Percentiles rank a stretch among this genome's conserved stretches.
phyloP scores from a whole-genome alignment of 352 stramenopile genomes.

The Lagenidium sp. region DNA sequence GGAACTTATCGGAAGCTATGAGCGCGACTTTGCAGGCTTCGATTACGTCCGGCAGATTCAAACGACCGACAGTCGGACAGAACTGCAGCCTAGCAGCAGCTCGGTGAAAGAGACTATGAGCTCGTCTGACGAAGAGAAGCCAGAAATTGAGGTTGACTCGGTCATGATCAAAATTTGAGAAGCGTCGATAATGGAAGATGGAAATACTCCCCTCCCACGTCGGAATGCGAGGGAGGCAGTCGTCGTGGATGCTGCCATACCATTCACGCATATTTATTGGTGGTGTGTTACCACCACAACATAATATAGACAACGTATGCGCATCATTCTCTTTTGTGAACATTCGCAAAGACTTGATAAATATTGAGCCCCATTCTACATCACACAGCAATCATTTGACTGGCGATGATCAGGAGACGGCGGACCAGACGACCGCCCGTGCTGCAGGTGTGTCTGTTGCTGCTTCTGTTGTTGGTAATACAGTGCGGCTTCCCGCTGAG shows the following conservation, averaged over 20 bases:
- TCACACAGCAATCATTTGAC: too few relatives aligned
- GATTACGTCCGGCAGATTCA: constrained; percentile 56
- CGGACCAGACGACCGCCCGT: too few relatives aligned
- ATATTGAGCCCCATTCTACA: too few relatives aligned
- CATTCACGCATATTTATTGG: too few relatives aligned
- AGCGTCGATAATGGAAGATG: not conserved
- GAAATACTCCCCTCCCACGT: not conserved
- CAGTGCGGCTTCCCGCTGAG: constrained; percentile 49
- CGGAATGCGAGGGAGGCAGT: constrained; percentile 7
- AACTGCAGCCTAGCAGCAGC: constrained; percentile 17
- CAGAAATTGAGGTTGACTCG: constrained; percentile 37
- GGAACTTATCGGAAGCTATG: constrained; percentile 51
- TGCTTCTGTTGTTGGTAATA: constrained; percentile 73
- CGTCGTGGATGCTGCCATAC: too few relatives aligned
- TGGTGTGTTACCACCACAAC: too few relatives aligned
- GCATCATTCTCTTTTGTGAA: too few relatives aligned
- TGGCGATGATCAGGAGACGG: too few relatives aligned
- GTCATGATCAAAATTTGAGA: constrained; percentile 55
- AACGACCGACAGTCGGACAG: constrained; percentile 10
- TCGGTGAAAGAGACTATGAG: constrained; percentile 19
- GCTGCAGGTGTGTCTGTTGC: constrained; percentile 22
- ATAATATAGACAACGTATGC: too few relatives aligned
- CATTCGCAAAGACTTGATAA: too few relatives aligned
- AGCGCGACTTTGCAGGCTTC: constrained; percentile 77
- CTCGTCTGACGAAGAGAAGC: constrained; percentile 31